Conservation (phyloP, 305 asterid genomes). For the Fraxinus velutina region DNA sequence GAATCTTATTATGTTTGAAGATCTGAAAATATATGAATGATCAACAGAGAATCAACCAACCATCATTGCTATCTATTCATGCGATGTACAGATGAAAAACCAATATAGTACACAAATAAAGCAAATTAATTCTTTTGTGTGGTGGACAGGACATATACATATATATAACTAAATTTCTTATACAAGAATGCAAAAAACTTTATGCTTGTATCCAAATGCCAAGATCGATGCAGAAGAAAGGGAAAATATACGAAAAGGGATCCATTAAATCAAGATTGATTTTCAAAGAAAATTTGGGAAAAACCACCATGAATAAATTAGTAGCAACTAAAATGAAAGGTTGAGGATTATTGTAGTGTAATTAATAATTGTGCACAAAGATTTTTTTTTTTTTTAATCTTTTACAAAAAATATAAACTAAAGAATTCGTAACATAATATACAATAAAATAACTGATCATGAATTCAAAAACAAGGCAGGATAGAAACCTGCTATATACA, state of each 20-base stretch:
- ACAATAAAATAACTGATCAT: too few relatives aligned
- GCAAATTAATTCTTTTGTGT: not conserved
- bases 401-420: too few relatives aligned
- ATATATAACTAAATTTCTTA: not conserved
- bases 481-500: too few relatives aligned
- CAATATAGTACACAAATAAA: not conserved
- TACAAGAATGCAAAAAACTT: not conserved
- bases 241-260: not conserved
- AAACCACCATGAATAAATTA: not conserved
- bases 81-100: conserved; percentile 8
- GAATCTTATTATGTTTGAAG: too few relatives aligned
- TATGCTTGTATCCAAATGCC: not conserved
- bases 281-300: not conserved
- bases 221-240: not conserved
- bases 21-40: too few relatives aligned
- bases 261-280: not conserved
- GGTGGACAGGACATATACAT: not conserved
- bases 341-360: too few relatives aligned
- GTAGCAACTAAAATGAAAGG: too few relatives aligned
- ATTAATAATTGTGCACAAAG: too few relatives aligned
- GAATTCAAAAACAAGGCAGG: too few relatives aligned
- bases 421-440: too few relatives aligned
- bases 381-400: too few relatives aligned
- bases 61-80: not conserved
- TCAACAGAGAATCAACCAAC: too few relatives aligned